Conservation (phyloP, 768 basidiomycete species). For the Leccinum broughii region DNA sequence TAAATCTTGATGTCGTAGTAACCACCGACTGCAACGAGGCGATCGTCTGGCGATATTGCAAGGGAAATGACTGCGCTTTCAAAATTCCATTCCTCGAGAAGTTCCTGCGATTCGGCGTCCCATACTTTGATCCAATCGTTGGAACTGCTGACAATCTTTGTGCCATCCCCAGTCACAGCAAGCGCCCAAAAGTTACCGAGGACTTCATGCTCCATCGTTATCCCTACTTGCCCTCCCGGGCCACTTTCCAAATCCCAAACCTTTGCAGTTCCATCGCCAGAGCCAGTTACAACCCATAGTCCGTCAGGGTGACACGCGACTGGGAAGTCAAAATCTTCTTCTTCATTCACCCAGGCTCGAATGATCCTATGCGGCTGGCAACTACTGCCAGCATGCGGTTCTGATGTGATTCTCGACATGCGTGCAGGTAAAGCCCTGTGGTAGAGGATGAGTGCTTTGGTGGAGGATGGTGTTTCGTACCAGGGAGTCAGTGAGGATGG, state of each 20-base stretch:
- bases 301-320: conserved; percentile 8
- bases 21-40: no score
- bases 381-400: no score
- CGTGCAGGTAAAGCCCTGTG: no score
- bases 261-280: not conserved
- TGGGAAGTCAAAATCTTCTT: accelerated
- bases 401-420: no score
- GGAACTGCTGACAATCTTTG: not conserved
- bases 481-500: no score
- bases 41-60: no score
- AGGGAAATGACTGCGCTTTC: no score
- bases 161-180: not conserved
- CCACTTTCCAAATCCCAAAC: conserved; percentile 9
- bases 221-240: conserved; percentile 7
- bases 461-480: no score
- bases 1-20: no score
- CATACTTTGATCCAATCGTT: not conserved
- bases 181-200: not conserved
- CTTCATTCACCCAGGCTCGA: no score
- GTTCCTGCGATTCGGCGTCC: not conserved
- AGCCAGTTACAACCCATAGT: conserved; percentile 3
- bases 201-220: not conserved
- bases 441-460: no score
- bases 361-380: no score
- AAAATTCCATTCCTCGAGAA: not conserved